Conservation (phyloP, 208 protist species). For the Leishmania aethiopica region DNA sequence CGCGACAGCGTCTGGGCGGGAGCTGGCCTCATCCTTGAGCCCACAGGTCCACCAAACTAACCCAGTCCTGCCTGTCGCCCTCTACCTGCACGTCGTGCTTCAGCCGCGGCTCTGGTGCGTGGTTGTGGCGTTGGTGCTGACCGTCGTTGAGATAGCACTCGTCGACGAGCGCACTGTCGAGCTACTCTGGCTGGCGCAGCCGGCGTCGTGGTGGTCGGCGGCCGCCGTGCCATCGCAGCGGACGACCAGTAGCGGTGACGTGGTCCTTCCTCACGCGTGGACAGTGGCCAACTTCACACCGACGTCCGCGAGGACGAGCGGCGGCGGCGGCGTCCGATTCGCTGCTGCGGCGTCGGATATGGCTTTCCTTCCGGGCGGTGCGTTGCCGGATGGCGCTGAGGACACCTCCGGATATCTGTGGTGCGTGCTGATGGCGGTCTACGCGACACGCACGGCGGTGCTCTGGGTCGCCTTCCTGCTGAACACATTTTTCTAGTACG, state of each 20-base stretch:
- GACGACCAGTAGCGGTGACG: not conserved
- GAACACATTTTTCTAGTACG: constrained; percentile 33
- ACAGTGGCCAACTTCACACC: constrained; percentile 1
- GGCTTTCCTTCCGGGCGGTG: not conserved
- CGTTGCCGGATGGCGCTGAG: not conserved
- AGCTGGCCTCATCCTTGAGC: not conserved
- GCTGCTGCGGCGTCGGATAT: not conserved
- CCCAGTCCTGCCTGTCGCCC: constrained; percentile 6
- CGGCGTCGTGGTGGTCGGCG: constrained; percentile 22
- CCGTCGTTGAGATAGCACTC: constrained; percentile 49
- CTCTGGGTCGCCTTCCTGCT: constrained; percentile 32
- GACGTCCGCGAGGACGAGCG: not conserved
- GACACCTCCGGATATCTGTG: constrained; percentile 1
- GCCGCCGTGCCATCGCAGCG: not conserved
- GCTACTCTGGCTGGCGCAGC: constrained; percentile 33
- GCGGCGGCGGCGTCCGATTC: not conserved
- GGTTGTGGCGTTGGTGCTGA: constrained; percentile 38
- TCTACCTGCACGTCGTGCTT: constrained; percentile 31
- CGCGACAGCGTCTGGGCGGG: not conserved
- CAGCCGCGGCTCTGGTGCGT: constrained; percentile 50
- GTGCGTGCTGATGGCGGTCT: constrained; percentile 16
- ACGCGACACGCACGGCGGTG: constrained; percentile 36
- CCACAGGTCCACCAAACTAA: not conserved
- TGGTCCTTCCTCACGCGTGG: constrained; percentile 24
- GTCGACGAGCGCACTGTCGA: constrained; percentile 33